phyloP scores from a whole-genome alignment of 768 basidiomycete genomes.

The Kwoniella dendrophila region DNA sequence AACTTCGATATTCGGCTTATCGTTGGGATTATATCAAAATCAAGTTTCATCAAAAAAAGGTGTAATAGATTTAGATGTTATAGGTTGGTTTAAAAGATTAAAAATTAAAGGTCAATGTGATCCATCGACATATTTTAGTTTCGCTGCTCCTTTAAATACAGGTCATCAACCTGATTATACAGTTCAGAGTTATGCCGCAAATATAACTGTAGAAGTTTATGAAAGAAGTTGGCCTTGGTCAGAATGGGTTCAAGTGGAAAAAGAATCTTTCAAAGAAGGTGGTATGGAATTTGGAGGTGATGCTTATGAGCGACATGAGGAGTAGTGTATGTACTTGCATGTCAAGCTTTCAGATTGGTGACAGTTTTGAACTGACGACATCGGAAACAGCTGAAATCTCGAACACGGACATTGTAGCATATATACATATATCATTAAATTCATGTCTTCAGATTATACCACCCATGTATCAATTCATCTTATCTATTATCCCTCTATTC shows the following conservation, averaged over 20 bases:
- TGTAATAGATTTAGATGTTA: conserved; percentile 29
- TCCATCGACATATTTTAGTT: conserved; percentile 32
- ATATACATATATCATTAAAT: neutral
- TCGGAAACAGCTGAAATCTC: no score
- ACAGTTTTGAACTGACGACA: no score
- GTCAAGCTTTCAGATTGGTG: neutral
- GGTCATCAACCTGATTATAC: conserved; percentile 33
- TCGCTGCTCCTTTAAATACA: conserved; percentile 35
- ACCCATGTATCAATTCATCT: no score
- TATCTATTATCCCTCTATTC: no score
- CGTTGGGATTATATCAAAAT: conserved; percentile 29
- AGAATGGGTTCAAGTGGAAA: conserved; percentile 26
- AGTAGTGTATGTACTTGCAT: conserved; percentile 15
- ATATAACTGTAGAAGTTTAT: conserved; percentile 26
- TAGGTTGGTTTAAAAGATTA: conserved; percentile 37
- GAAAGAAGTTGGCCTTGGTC: conserved; percentile 24
- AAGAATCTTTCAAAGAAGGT: conserved; percentile 25
- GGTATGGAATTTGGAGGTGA: conserved; percentile 44
- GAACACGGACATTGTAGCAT: no score
- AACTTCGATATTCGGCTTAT: conserved; percentile 28
- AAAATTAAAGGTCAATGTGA: conserved; percentile 13
- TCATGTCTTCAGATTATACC: no score
- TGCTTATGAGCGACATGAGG: conserved; percentile 28
- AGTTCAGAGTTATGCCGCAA: conserved; percentile 36
- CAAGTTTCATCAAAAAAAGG: conserved; percentile 23